Conservation (phyloP, 768 basidiomycete species). For the Crepidotus variabilis region DNA sequence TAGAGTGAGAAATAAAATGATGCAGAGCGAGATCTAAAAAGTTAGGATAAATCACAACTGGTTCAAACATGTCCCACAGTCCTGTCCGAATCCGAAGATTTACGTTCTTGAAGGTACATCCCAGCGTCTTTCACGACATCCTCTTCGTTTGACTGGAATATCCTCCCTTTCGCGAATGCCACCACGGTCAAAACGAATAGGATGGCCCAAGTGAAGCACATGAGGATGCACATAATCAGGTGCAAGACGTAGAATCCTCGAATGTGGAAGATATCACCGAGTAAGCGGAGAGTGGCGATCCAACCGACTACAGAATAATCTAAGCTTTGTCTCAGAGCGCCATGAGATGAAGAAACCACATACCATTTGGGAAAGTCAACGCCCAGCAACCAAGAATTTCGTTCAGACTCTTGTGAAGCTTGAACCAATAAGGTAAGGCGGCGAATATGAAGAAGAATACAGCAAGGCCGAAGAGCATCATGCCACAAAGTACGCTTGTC, state of each 20-base stretch:
- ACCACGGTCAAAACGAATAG: constrained; percentile 36
- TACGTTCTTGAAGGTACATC: not conserved
- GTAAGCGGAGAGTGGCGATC: constrained; percentile 36
- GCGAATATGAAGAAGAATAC: constrained; percentile 45
- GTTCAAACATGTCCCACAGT: too few relatives aligned
- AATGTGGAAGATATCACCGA: constrained; percentile 39
- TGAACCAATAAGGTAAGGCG: constrained; percentile 44
- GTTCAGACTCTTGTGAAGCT: constrained; percentile 39
- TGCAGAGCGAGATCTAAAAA: too few relatives aligned
- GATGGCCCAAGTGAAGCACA: constrained; percentile 36
- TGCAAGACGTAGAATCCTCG: constrained; percentile 35
- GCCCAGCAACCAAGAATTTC: constrained; percentile 50
- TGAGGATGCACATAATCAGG: constrained; percentile 33
- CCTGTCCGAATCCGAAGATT: too few relatives aligned
- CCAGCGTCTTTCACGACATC: constrained; percentile 36
- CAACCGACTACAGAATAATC: constrained; percentile 31
- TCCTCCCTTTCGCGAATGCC: constrained; percentile 39
- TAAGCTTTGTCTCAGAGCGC: not conserved
- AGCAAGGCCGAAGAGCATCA: constrained; percentile 43
- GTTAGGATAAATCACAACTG: too few relatives aligned
- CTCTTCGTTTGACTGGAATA: constrained; percentile 37
- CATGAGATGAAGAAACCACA: not conserved
- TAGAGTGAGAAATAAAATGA: too few relatives aligned
- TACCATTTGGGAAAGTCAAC: constrained; percentile 43
- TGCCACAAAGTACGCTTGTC: constrained; percentile 29